Conservation (phyloP, 371 early-diverging fungal genomes). For the Lichtheimia corymbifera region DNA sequence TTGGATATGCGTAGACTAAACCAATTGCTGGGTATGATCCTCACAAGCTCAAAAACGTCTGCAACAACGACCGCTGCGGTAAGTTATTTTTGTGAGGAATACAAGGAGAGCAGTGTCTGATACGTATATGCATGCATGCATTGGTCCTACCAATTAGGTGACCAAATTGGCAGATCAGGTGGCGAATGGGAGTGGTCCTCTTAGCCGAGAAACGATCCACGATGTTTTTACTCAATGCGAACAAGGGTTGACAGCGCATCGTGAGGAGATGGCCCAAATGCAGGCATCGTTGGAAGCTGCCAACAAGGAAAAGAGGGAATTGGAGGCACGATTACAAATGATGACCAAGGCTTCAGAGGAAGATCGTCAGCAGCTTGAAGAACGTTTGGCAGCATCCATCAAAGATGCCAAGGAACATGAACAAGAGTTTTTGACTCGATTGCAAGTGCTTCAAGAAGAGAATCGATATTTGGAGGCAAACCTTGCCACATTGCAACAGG, state of each 20-base stretch:
- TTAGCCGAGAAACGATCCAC: conserved; percentile 19
- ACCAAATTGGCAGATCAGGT: not conserved
- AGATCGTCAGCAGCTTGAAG: not conserved
- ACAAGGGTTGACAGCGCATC: conserved; percentile 27
- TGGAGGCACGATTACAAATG: not conserved
- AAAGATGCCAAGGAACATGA: not conserved
- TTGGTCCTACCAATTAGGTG: not conserved
- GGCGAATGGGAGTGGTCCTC: not conserved
- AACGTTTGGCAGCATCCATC: not conserved
- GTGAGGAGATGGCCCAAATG: conserved; percentile 8
- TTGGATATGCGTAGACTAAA: conserved; percentile 16
- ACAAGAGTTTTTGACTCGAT: not conserved
- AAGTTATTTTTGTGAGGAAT: not conserved
- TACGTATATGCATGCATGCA: not conserved
- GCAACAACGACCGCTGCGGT: conserved; percentile 3
- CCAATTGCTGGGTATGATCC: conserved; percentile 31
- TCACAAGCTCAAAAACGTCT: conserved; percentile 34
- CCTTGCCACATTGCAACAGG: not conserved
- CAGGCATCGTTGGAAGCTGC: not conserved
- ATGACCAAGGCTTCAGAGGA: not conserved
- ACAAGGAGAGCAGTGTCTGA: not conserved
- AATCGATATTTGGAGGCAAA: not conserved
- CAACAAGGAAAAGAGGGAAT: not conserved
- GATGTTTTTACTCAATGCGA: conserved; percentile 41
- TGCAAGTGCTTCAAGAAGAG: not conserved